Evolutionary conservation across 257 asterid genomes (phyloP).

Genomic region (Cinchona pubescens): DNA sequence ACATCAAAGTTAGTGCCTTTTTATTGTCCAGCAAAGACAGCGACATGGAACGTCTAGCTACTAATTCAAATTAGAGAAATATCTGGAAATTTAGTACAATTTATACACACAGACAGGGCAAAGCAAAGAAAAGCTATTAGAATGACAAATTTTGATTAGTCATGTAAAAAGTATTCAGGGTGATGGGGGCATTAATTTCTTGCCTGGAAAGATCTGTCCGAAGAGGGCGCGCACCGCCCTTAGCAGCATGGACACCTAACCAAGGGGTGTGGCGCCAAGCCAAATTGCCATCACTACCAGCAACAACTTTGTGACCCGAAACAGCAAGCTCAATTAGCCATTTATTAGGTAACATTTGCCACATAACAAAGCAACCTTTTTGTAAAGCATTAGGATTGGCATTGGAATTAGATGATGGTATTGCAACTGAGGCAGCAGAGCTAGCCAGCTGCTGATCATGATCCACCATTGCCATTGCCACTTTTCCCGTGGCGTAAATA

Average conservation of each 20-base stretch:
- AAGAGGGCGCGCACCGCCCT: constrained; percentile 79
- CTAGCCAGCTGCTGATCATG: constrained; percentile 60
- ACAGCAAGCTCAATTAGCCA: constrained; percentile 78
- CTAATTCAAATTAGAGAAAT: not conserved
- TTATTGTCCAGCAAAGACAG: not conserved
- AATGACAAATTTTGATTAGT: not conserved
- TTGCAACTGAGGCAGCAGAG: constrained; percentile 17
- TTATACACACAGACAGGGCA: not conserved
- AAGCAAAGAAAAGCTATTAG: not conserved
- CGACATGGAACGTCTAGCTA: not conserved
- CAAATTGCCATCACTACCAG: constrained; percentile 76
- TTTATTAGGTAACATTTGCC: constrained; percentile 81
- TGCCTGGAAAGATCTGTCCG: constrained; percentile 83
- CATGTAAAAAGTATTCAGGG: constrained; percentile 6
- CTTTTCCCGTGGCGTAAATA: constrained; percentile 69
- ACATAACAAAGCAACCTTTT: constrained; percentile 76
- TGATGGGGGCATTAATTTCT: constrained; percentile 17
- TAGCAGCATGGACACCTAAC: constrained; percentile 77
- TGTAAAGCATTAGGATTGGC: constrained; percentile 30
- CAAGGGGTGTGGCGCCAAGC: constrained; percentile 96
- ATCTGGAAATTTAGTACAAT: not conserved
- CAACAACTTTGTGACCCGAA: constrained; percentile 70
- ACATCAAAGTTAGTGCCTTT: constrained; percentile 2
- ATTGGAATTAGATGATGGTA: no score
- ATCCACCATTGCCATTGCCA: constrained; percentile 62